Base-by-base conservation (phyloP, 1,284 basidiomycete species). In the Puccinia horiana region DNA sequence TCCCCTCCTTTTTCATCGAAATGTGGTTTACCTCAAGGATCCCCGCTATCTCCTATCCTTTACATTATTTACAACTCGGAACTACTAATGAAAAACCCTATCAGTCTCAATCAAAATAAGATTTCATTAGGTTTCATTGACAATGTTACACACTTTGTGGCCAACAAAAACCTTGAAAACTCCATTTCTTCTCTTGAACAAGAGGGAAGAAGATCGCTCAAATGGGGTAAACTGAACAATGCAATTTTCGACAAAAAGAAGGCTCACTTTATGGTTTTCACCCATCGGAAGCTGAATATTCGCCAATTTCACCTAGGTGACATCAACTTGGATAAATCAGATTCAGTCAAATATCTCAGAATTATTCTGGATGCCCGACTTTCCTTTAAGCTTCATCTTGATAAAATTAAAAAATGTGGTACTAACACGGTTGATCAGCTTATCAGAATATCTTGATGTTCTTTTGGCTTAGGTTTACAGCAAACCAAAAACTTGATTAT, bases 1-100 rank as follows among this genome's bases (percentile, higher is more conserved):
- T 79, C 77, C 29, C n/a, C 40, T 26, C 40, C 26, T 4, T 35
- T 79, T 47, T 20, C 32, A 26, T 35, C 72, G 9, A 44, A 44
- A 14, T 69, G 67, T 26, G 77, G 77, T 20, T 35, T 79, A 37
- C 77, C 77, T 72, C 77, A 79, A 79, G 76, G 76, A 12, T 78
- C 76, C 12, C 61, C 76, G 9, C 49, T 79, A 2, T 79, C 47
- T 11, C 44, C 54, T n/a, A 69, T 72, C 14, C 67, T 79, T 9
- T 79, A 79, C 49, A 70, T 79, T 23, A 56, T 79, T 26, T 70
- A 79, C 32, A 79, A 70, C 44, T 79, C 77, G 2, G 18, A 18
- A 1, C n/a, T 77, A 3, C 29, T 77, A 9, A 52, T 44, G 26
- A 8, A 44, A 2, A 16, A 32, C 6, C n/a, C 35, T 8, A 14